Percentiles rank a stretch among this genome's conserved stretches.
Conservation (phyloP, 73 alveolate genomes). For the Uronychia setigera region DNA sequence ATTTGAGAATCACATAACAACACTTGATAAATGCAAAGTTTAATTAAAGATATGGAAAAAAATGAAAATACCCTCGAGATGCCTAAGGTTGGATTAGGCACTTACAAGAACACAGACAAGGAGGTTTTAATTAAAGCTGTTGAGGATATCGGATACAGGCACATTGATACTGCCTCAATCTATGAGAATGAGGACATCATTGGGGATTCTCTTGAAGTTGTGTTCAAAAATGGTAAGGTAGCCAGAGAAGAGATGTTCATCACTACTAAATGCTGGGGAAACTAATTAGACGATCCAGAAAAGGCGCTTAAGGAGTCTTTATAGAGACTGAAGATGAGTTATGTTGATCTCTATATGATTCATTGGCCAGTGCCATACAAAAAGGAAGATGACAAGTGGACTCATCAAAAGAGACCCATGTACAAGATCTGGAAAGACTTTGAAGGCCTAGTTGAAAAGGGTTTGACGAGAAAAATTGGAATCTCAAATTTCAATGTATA, state of each 20-base stretch:
- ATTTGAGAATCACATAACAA: too few species aligned
- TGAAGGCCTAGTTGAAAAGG: slow-evolving; percentile 50
- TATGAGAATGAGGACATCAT: slow-evolving; percentile 76
- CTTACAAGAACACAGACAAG: slow-evolving; percentile 27
- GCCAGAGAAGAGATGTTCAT: slow-evolving; percentile 85
- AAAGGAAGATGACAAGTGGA: slow-evolving; percentile 20
- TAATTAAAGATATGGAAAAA: too few species aligned
- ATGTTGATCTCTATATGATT: slow-evolving; percentile 87
- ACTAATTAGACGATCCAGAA: slow-evolving; percentile 67
- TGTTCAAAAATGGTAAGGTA: slow-evolving; percentile 62
- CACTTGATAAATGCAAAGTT: too few species aligned
- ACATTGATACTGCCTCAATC: slow-evolving; percentile 79
- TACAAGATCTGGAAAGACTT: slow-evolving; percentile 7
- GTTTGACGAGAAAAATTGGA: slow-evolving; percentile 74
- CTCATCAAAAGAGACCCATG: slow-evolving; percentile 10
- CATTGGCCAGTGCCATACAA: slow-evolving; percentile 80
- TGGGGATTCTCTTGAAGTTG: slow-evolving; percentile 81
- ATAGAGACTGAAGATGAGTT: slow-evolving; percentile 66
- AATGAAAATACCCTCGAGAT: too few species aligned
- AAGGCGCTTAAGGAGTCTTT: slow-evolving; percentile 61
- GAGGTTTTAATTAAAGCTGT: slow-evolving; percentile 25
- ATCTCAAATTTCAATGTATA: slow-evolving; percentile 80
- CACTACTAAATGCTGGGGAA: slow-evolving; percentile 78
- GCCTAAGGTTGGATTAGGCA: slow-evolving; percentile 79
- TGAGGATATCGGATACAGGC: slow-evolving; percentile 65